These are phyloP conservation scores for Apostasia ramifera DNA, from an alignment of 106 monocot genomes.

Conservation along the genomic window DNA sequence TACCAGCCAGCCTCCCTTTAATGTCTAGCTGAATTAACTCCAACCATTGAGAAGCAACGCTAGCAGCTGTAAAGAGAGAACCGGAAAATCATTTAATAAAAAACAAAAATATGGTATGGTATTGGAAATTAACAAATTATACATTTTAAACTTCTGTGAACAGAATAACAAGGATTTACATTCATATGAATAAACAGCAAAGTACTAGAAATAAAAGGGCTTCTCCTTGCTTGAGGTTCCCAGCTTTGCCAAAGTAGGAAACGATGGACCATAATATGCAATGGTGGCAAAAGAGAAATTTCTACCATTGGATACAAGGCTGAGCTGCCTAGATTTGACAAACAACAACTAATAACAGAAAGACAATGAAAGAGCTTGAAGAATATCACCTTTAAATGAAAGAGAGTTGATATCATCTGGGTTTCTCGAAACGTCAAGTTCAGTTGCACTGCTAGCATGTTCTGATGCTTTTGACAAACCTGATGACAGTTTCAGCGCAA, in stretches of 20 bases:
- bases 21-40: constrained; percentile 72
- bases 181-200: too few relatives aligned
- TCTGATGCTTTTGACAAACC: constrained; percentile 20
- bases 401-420: constrained; percentile 35
- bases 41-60: constrained; percentile 81
- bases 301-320: too few relatives aligned
- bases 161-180: too few relatives aligned
- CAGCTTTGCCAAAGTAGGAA: too few relatives aligned
- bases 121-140: too few relatives aligned
- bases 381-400: constrained; percentile 54
- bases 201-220: too few relatives aligned
- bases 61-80: constrained; percentile 41
- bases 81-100: neutral
- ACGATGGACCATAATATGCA: too few relatives aligned
- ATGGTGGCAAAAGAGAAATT: too few relatives aligned
- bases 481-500: constrained; percentile 46
- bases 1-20: constrained; percentile 76
- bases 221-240: too few relatives aligned
- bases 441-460: constrained; percentile 24
- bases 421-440: constrained; percentile 27
- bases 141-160: too few relatives aligned
- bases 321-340: neutral
- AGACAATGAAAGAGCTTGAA: neutral
- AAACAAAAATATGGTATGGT: too few relatives aligned
- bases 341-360: too few relatives aligned